Base-by-base conservation (phyloP, 345 rosid species). In the Cardamine occulta region DNA sequence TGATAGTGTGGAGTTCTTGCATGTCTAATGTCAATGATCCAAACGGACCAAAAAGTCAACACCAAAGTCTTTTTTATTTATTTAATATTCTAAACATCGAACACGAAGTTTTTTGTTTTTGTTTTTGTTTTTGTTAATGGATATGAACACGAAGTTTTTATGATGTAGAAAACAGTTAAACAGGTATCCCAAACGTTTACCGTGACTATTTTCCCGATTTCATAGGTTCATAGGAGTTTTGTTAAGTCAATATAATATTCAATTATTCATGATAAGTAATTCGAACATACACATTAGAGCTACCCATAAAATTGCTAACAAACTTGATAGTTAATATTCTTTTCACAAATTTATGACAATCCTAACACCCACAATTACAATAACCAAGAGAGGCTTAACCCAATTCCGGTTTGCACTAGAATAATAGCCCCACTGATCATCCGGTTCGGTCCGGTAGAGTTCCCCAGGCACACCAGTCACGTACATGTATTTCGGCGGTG, bases 381-480 rank as follows among this genome's bases (percentile, higher is more conserved):
- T 72, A 72, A 75, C 54, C 75, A 80, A n/a, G 11, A 73, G 44
- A 63, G 19, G 42, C 21, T 28, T 18, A 31, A 49, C 81, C 67
- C 4, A 37, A 56, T 73, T 74, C 23, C 68, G 81, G 47, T 54
- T 75, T 66, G 71, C 85, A 14, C 56, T 73, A 23, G 85, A 83
- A 70, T 81, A 83, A 62, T 71, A 84, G 6, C 44, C 72, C 88
- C 80, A 74, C 4, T 51, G 63, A 26, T 72, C 56, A 52, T 75
- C 60, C 34, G 86, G 70, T 58, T 80, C 79, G 14, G 85, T 74
- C 10, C 37, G 62, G 67, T 82, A 87, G 70, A 84, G 26, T 71
- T 73, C 78, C 13, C 84, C 90, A 0, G 96, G 89, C 57, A 78
- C 80, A 32, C 82, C 79, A 0, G 87, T 85, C 54, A 86, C 82